Evolutionary conservation across 1,284 basidiomycete species (phyloP), one percentile per base, ranked within the genome.

Genomic region (Grifola frondosa): DNA sequence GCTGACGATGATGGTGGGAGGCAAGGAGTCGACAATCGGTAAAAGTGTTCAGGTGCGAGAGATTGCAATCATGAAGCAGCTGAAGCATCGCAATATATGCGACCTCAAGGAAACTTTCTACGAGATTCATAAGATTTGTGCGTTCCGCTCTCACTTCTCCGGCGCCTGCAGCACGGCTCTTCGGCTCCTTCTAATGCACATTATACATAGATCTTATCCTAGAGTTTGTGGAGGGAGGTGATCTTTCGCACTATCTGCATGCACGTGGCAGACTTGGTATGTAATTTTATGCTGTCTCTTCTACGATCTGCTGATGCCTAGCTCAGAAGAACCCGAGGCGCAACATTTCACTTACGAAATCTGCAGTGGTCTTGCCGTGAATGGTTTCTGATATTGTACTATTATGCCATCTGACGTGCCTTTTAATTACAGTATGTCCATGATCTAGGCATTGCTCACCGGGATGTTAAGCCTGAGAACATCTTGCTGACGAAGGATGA

Each of bases 391-490:
- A 8, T 13, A 22, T 34, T 21, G 15, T 4, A 33, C 4, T 26
- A 12, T 3, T 12, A 7, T 3, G 16, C 11, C 13, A 15, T 25
- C 26, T 57, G 12, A 44, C 30, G 15, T 28, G 6, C 26, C 20
- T 16, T 24, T n/a, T n/a, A n/a, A 36, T 5, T 49, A 5, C 46
- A 88, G 82, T 91, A 91, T 59, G 81, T 90, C 31, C 90, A 92
- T 56, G 68, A 66, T 16, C 70, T 78, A 56, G 83, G 80, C 19
- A 80, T 97, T 34, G 80, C 91, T 0, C 93, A 97, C 66, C 86
- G 94, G 24, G 93, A 97, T 66, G 70, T 97, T 32, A 96, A 97
- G 64, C 93, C 93, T 1, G 94, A 96, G 78, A 91, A 91, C 54
- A 76, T 91, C 6, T 73, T 92, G 4, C 66, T 92, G 19, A 91